Conservation (phyloP, 495 filamentous ascomycete species). For the Neurospora sp. region DNA sequence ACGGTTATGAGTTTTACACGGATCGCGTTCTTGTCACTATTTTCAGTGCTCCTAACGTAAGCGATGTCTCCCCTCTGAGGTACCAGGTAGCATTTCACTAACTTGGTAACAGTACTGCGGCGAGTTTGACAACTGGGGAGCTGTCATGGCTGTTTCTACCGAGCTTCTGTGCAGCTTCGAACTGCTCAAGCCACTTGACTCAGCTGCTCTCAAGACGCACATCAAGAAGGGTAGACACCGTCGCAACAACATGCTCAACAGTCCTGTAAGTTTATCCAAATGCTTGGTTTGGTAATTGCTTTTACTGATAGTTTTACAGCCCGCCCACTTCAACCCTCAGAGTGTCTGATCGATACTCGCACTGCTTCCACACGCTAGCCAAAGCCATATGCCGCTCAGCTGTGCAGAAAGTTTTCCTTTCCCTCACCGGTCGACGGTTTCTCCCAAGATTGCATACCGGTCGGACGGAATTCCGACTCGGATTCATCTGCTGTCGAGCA, state of each 20-base stretch:
- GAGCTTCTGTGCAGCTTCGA: conserved; percentile 97
- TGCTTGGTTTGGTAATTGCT: neutral
- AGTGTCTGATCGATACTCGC: conserved; percentile 32
- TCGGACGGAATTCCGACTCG: neutral
- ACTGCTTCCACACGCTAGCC: neutral
- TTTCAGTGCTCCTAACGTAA: conserved; percentile 94
- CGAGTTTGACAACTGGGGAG: conserved; percentile 99
- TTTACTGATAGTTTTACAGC: conserved; percentile 21
- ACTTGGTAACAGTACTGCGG: conserved; percentile 69
- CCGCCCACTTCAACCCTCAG: conserved; percentile 38
- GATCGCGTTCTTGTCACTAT: conserved; percentile 94
- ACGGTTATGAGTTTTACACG: conserved; percentile 98
- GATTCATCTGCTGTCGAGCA: neutral
- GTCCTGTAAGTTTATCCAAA: conserved; percentile 57
- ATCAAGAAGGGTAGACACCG: conserved; percentile 97
- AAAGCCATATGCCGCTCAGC: neutral
- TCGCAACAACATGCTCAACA: conserved; percentile 81
- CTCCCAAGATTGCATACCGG: neutral
- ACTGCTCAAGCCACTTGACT: conserved; percentile 90
- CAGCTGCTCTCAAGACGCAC: conserved; percentile 92
- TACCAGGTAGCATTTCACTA: neutral
- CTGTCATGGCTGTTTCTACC: conserved; percentile 92
- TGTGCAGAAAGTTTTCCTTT: neutral
- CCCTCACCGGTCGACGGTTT: neutral
- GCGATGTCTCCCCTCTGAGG: conserved; percentile 19